phyloP scores from a whole-genome alignment of 495 filamentous ascomycete genomes.

The Hypoxylon rickii region DNA sequence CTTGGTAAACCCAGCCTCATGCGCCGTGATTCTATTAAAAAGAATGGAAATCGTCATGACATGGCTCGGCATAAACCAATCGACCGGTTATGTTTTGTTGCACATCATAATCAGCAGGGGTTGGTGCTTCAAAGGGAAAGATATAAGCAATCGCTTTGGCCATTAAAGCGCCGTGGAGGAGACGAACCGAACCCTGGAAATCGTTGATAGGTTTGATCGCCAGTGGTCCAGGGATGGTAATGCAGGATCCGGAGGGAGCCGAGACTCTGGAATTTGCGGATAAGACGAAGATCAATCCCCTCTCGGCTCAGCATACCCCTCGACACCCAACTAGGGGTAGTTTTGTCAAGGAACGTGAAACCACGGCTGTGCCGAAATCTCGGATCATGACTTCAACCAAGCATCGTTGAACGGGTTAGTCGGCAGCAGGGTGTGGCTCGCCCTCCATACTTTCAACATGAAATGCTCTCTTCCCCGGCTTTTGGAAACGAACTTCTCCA shows the following conservation, averaged over 20 bases:
- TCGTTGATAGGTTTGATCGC: conserved; percentile 25
- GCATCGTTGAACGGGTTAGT: conserved; percentile 8
- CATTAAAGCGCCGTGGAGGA: conserved; percentile 10
- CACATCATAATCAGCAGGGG: too few species aligned
- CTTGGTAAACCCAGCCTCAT: too few species aligned
- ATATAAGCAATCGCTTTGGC: conserved; percentile 3
- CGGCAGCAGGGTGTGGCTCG: conserved; percentile 3
- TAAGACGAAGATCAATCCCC: conserved; percentile 28
- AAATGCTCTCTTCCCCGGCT: conserved; percentile 11
- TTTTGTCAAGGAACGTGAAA: conserved; percentile 39
- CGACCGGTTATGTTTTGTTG: conserved; percentile 21
- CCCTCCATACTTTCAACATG: conserved; percentile 24
- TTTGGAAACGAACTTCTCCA: conserved; percentile 20
- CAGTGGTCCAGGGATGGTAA: conserved; percentile 4
- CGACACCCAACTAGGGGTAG: conserved; percentile 15
- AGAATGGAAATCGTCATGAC: too few species aligned
- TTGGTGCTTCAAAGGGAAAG: too few species aligned
- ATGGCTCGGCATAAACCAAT: too few species aligned
- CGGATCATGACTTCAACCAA: conserved; percentile 33
- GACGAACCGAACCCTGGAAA: conserved; percentile 14
- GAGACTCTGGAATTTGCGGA: conserved; percentile 10
- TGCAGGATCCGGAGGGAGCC: conserved; percentile 12
- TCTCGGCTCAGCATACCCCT: conserved; percentile 15
- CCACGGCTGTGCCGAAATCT: conserved; percentile 24
- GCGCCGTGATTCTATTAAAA: too few species aligned